phyloP scores from a whole-genome alignment of 257 asterid species.

The Nicotiana obtusifolia region DNA sequence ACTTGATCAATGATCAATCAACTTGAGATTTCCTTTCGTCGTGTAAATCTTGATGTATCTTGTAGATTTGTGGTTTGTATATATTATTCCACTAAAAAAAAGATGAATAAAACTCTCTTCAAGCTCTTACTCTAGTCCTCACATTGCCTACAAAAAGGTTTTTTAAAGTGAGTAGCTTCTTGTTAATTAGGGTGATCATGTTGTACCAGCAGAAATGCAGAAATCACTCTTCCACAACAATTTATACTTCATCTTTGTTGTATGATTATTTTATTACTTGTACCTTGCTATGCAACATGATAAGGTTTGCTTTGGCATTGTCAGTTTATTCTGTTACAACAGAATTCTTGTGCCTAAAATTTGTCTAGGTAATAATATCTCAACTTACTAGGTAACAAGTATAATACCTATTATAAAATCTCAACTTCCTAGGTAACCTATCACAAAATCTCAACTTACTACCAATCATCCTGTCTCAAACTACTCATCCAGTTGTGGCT shows the following conservation, averaged over 20 bases:
- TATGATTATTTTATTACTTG: background rate
- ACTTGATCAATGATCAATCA: constrained; percentile 35
- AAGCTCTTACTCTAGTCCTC: background rate
- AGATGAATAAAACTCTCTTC: background rate
- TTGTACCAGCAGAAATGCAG: background rate
- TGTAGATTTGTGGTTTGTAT: background rate
- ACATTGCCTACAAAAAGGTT: background rate
- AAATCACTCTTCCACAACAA: background rate
- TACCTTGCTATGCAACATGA: background rate
- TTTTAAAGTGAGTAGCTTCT: background rate
- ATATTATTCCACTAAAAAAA: background rate
- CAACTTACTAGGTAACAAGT: too few relatives aligned
- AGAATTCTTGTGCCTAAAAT: too few relatives aligned
- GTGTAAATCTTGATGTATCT: background rate
- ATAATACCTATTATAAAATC: too few relatives aligned
- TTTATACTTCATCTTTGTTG: background rate
- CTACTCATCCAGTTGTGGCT: too few relatives aligned
- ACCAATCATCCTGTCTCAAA: too few relatives aligned
- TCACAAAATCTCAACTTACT: too few relatives aligned
- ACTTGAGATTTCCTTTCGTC: constrained; percentile 6
- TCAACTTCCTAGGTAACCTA: too few relatives aligned
- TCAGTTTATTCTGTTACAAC: background rate
- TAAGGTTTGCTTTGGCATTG: background rate
- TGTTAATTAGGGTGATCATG: background rate
- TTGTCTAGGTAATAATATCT: too few relatives aligned